Evolutionary conservation across 176 grass and related monocot genomes (phyloP).

Genomic region (Phyllostachys edulis): DNA sequence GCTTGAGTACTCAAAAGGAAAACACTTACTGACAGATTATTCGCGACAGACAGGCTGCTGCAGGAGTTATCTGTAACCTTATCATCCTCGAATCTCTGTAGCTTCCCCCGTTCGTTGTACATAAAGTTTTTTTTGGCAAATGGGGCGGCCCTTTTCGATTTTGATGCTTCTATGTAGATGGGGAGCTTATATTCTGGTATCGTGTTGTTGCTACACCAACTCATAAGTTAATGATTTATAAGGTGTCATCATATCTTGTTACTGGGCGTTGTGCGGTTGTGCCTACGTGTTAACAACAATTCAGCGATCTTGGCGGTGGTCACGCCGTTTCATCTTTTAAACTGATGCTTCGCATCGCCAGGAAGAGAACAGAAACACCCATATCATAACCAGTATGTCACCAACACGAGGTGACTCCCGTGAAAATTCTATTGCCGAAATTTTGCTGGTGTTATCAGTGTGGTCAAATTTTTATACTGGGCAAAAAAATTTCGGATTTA

Average conservation of each 20-base stretch:
- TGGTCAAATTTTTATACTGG: too few relatives aligned
- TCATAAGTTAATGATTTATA: neutral
- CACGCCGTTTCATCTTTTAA: neutral
- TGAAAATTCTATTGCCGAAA: too few relatives aligned
- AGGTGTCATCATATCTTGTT: neutral
- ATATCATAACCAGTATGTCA: neutral
- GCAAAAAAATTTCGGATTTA: too few relatives aligned
- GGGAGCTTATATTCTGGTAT: neutral
- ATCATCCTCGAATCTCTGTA: neutral
- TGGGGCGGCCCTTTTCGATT: slow-evolving; percentile 29
- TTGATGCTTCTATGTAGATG: slow-evolving; percentile 7
- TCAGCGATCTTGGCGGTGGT: neutral
- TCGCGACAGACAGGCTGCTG: neutral
- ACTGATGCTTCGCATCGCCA: neutral
- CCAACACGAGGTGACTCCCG: neutral
- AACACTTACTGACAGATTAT: slow-evolving; percentile 13
- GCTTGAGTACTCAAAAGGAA: slow-evolving; percentile 18
- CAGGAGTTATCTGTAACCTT: slow-evolving; percentile 14
- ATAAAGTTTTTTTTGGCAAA: slow-evolving; percentile 35
- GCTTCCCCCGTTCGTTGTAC: slow-evolving; percentile 39
- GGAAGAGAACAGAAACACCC: neutral
- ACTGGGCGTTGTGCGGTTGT: neutral
- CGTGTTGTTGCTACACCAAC: neutral
- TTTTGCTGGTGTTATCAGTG: too few relatives aligned
- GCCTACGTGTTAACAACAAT: neutral